Percentiles rank a stretch among this genome's conserved stretches.
phyloP scores from a whole-genome alignment of 345 rosid genomes.

The Eucalyptus microcorys region DNA sequence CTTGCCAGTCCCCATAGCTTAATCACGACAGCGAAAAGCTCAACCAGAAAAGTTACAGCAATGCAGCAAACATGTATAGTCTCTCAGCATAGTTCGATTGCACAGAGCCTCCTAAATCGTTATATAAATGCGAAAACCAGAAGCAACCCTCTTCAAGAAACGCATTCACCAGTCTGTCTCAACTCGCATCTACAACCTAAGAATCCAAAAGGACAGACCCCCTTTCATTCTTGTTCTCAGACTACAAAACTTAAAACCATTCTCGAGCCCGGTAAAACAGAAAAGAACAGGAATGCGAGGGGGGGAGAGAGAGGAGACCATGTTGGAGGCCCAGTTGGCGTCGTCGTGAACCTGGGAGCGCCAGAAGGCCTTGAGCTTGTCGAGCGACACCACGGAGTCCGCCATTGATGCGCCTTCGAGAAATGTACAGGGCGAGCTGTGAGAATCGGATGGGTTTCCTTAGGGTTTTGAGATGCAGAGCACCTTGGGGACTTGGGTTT shows the following conservation, averaged over 20 bases:
- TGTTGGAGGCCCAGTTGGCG: constrained; percentile 61
- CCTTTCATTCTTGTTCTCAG: not conserved
- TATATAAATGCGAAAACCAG: not conserved
- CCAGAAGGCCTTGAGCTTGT: constrained; percentile 44
- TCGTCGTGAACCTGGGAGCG: constrained; percentile 62
- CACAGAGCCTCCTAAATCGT: not conserved
- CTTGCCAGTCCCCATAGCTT: not conserved
- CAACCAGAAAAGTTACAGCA: not conserved
- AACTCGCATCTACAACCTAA: not conserved
- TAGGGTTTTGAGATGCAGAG: not conserved
- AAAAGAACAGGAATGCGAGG: not conserved
- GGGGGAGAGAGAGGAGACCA: constrained; percentile 6
- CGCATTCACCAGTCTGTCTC: not conserved
- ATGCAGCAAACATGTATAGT: not conserved
- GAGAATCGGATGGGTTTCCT: not conserved
- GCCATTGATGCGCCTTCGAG: constrained; percentile 26
- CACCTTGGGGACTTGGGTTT: not conserved
- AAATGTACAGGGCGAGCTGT: not conserved
- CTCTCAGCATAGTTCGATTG: not conserved
- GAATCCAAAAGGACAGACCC: not conserved
- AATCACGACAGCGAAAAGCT: not conserved
- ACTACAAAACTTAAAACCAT: not conserved
- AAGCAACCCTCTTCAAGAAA: not conserved
- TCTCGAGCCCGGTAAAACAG: not conserved
- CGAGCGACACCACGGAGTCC: constrained; percentile 23